Evolutionary conservation across 2,329 filamentous ascomycete genomes (phyloP), one percentile per base, ranked within the genome.

Genomic region (Amphichorda felina): DNA sequence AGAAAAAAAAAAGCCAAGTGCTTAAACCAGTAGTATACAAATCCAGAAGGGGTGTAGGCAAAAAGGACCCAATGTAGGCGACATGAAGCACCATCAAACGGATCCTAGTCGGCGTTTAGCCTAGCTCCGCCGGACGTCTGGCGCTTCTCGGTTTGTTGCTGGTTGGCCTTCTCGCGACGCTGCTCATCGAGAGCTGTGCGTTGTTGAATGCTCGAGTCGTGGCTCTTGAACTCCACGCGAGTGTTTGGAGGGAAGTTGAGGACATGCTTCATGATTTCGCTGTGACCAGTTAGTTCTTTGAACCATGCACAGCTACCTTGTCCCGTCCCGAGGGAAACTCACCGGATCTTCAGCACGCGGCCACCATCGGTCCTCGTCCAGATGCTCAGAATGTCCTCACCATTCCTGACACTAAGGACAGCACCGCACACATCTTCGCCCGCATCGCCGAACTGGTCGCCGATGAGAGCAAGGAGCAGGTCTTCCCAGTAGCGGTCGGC

Each of bases 401-500:
- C 89, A 51, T 88, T 94, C 42, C 91, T 75, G 43, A 98, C 84
- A 55, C 88, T 96, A 30, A 98, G 71, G 21, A 98, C 91, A 37
- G 84, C 86, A 40, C 91, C 91, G 53, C 89, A 98, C 29, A 98
- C 82, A 57, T 98, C 89, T 47, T 96, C 89, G 34, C 81, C 77
- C 26, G 87, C 88, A 53, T 96, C 91, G 35, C 77, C 75, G 54
- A 98, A 96, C 55, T 95, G 87, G 51, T 96, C 88, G 30, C 91
- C 91, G 39, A 95, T 77, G 48, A 95, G 82, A 18, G 86, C 87
- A 48, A 96, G 68, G 40, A 96, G 65, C 34, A 96, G 68, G 53
- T 95, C 85, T 64, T 98, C 91, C 86, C 91, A 98, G 59, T 94
- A 95, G 37, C 89, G 78, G 59, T 96, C 91, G 14, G 86, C 85